These are phyloP conservation scores for Neurospora pannonica DNA, from an alignment of 495 filamentous ascomycete genomes.

Conservation along the genomic window DNA sequence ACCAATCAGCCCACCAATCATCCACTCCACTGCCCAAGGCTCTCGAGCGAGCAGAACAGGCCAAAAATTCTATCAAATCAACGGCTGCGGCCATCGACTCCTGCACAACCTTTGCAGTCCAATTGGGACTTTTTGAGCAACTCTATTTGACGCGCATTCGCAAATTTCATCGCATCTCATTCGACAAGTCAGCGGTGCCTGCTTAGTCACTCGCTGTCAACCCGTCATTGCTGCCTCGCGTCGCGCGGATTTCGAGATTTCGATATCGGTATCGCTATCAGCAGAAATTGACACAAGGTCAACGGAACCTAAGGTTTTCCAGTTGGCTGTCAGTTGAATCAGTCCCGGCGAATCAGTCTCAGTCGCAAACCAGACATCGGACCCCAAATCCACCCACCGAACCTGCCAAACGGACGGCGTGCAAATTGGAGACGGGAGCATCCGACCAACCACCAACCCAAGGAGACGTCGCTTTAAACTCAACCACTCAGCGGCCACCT, in stretches of 20 bases:
- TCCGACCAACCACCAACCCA: not conserved
- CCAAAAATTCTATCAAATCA: conserved; percentile 29
- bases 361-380: not conserved
- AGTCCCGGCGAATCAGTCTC: not conserved
- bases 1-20: conserved; percentile 32
- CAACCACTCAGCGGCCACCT: conserved; percentile 1
- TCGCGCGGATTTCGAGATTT: not conserved
- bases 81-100: conserved; percentile 15
- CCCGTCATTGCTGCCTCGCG: not conserved
- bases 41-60: conserved; percentile 15
- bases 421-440: not conserved
- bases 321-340: not conserved
- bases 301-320: not conserved
- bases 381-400: not conserved
- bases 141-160: not conserved
- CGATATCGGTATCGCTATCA: not conserved
- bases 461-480: not conserved
- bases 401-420: not conserved
- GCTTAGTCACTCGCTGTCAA: conserved; percentile 5
- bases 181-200: not conserved
- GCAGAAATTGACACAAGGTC: not conserved
- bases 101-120: conserved; percentile 19
- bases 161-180: not conserved
- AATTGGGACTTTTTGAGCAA: conserved; percentile 16
- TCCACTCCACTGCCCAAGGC: conserved; percentile 20